phyloP scores from a whole-genome alignment of 768 basidiomycete species.

The Mycena sanguinolenta region DNA sequence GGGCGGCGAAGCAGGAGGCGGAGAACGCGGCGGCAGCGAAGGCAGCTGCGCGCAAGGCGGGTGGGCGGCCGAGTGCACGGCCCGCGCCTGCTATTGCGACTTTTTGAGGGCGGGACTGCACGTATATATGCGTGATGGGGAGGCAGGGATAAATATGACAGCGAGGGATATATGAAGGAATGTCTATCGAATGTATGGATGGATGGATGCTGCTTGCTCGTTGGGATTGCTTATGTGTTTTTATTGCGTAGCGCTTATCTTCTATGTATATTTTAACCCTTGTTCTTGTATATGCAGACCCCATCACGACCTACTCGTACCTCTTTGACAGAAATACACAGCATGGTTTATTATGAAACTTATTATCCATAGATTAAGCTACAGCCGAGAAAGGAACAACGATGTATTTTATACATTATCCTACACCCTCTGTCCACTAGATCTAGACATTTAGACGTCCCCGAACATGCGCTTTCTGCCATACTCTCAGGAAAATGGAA shows the following conservation, averaged over 20 bases:
- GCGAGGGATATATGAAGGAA: background rate
- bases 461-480: slow-evolving; percentile 77
- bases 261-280: slow-evolving; percentile 28
- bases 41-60: slow-evolving; percentile 54
- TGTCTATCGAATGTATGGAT: slow-evolving; percentile 6
- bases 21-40: slow-evolving; percentile 58
- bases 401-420: slow-evolving; percentile 19
- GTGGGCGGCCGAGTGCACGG: slow-evolving; percentile 30
- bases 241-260: slow-evolving; percentile 23
- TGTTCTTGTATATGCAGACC: slow-evolving; percentile 11
- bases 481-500: background rate
- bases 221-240: slow-evolving; percentile 14
- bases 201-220: background rate
- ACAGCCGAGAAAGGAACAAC: background rate
- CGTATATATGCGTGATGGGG: background rate
- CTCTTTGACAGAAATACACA: slow-evolving; percentile 20
- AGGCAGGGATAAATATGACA: background rate
- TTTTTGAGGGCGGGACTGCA: slow-evolving; percentile 17
- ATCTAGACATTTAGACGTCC: slow-evolving; percentile 49
- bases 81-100: slow-evolving; percentile 23
- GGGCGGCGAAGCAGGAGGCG: slow-evolving; percentile 76
- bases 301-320: background rate
- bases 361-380: slow-evolving; percentile 7
- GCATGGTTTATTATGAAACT: background rate
- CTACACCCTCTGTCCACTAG: slow-evolving; percentile 10